Base-by-base conservation (phyloP, 2,329 filamentous ascomycete species). In the Rutstroemia sp. region DNA sequence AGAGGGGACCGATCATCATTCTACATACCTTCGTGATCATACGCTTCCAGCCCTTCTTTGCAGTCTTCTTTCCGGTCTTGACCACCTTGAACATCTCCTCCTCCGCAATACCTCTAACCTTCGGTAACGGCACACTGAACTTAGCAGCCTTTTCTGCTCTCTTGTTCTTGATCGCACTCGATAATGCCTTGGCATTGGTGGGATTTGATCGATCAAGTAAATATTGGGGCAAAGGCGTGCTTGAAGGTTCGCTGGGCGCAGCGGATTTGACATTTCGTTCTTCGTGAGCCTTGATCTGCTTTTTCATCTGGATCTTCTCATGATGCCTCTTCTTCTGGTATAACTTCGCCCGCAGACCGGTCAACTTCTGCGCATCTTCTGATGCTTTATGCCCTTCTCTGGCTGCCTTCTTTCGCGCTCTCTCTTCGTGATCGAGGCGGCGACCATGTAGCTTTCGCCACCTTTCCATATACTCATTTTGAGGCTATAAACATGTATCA, bases 41-140 rank as follows among this genome's bases (percentile, higher is more conserved):
- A 38, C 84, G 74, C 76, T 88, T 88, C 86, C 86, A 81, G 42
- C 61, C 56, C 70, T 75, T 58, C 82, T 95, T 91, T 56, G 85
- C 79, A 2, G 86, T 90, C 80, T 96, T 96, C 82, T 95, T 95
- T 67, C 94, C 92, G 34, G 92, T 97, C 76, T 91, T 91, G 68
- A 97, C 84, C 14, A 96, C 92, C 75, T 89, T 92, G 79, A 97
- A 97, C 87, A 96, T 92, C 77, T 96, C 92, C 78, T 95, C 90
- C 76, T 97, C 92, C 64, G 83, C 85, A 65, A 97, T 96, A 62
- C 90, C 92, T 68, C 89, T 83, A 46, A 97, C 94, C 76, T 96
- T 96, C 38, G 94, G 94, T 68, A 99, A 73, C 1, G 94, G 94
- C 40, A 97, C 94, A 34, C 81, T 82, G 71, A 96, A 97, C 70